Evolutionary conservation across 2,329 filamentous ascomycete genomes (phyloP).

Genomic region (Colletotrichum orbiculare): DNA sequence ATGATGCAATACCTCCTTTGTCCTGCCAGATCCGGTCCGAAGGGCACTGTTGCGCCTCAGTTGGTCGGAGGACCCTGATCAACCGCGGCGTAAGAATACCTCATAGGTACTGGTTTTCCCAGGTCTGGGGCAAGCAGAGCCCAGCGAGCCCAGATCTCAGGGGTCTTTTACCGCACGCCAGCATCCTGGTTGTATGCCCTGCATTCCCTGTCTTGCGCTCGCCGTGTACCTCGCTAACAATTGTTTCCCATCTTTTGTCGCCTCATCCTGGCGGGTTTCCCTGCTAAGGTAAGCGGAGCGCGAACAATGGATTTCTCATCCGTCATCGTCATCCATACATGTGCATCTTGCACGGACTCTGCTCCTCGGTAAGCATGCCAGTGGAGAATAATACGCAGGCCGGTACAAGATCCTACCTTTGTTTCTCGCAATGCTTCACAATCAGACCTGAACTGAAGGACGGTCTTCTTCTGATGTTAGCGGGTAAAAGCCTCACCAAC

Average conservation of each 20-base stretch:
- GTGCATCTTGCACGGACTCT: slow-evolving; percentile 2
- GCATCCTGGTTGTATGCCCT: slow-evolving; percentile 16
- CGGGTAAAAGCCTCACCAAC: too few relatives aligned
- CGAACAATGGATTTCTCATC: slow-evolving; percentile 18
- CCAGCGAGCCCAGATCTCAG: slow-evolving; percentile 1
- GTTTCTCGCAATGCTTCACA: neutral
- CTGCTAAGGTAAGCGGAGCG: slow-evolving; percentile 26
- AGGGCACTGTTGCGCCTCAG: slow-evolving; percentile 1
- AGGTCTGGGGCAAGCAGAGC: neutral
- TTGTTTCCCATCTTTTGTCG: slow-evolving; percentile 12
- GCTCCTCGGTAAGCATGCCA: slow-evolving; percentile 2
- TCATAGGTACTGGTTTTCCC: neutral
- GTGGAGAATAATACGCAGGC: neutral
- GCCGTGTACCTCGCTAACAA: slow-evolving; percentile 25
- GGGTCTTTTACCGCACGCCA: slow-evolving; percentile 1
- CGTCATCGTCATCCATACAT: slow-evolving; percentile 20
- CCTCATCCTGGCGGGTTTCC: slow-evolving; percentile 1
- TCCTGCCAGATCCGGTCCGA: slow-evolving; percentile 25
- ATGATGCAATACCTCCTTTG: slow-evolving; percentile 34
- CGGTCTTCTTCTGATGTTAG: too few relatives aligned
- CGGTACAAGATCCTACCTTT: neutral
- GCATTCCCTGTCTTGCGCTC: neutral
- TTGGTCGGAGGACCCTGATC: slow-evolving; percentile 26
- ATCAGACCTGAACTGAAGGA: too few relatives aligned
- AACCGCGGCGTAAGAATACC: slow-evolving; percentile 1